Base-by-base conservation (phyloP, 495 filamentous ascomycete genomes). In the Sphaerosporella brunnea region DNA sequence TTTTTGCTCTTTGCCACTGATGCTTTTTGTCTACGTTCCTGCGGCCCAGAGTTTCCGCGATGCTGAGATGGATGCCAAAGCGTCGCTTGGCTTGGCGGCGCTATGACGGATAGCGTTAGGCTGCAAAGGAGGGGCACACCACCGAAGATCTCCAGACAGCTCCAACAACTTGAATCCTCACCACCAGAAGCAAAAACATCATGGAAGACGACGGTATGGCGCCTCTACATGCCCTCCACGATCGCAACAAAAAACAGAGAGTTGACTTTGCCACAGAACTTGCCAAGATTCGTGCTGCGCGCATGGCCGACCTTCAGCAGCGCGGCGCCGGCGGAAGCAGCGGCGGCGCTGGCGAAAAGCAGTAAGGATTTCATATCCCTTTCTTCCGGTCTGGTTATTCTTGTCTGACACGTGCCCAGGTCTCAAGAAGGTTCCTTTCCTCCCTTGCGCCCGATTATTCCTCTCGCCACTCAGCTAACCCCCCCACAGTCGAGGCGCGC, bases 401-500 rank as follows among this genome's bases (percentile, higher is more conserved):
- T n/a, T n/a, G n/a, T n/a, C n/a, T n/a, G n/a, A n/a, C n/a, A n/a
- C 15, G 13, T 8, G 3, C 24, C 13, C 30, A 58, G 54, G 16
- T 46, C 57, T 25, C 54, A 58, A 49, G 54, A 58, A 56, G 54
- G 54, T 57, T 46, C 18, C 18, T 28, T 20, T 11, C 20, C 26
- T n/a, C n/a, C 25, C 15, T 19, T 26, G 25, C 3, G 19, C 2
- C 32, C 15, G 18, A 15, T n/a, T 23, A n/a, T 9, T 21, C 24
- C 42, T 21, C 13, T 44, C 28, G 20, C 20, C 11, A 20, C 45
- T 38, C 19, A 47, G 11, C 9, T 39, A 4, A 26, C 24, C 4
- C 10, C 18, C 10, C 48, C 24, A 32, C 36, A 75, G 69, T 71
- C 55, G 78, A 83, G 58, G 74, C 73, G 23, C 82, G 88, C 48